phyloP scores from a whole-genome alignment of 805 yeast species.

The Saccharomycopsis babjevae region DNA sequence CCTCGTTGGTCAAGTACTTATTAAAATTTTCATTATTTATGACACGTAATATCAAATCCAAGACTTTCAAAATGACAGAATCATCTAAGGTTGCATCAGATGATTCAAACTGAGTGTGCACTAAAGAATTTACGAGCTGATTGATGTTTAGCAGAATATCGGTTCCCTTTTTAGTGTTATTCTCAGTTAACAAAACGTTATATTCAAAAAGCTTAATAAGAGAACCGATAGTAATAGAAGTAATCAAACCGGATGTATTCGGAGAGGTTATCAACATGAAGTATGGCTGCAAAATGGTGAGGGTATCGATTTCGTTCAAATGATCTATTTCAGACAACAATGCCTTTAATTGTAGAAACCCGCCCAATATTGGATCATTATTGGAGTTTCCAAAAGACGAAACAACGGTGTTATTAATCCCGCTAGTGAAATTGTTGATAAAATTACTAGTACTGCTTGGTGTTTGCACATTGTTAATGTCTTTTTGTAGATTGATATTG shows the following conservation, averaged over 20 bases:
- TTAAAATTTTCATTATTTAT: conserved; percentile 39
- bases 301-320: conserved; percentile 51
- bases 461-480: background rate
- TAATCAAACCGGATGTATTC: conserved; percentile 75
- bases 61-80: conserved; percentile 75
- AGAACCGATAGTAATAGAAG: conserved; percentile 70
- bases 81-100: conserved; percentile 90
- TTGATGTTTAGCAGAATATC: conserved; percentile 23
- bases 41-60: conserved; percentile 59
- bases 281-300: conserved; percentile 78
- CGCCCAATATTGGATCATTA: conserved; percentile 59
- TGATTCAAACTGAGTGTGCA: conserved; percentile 94
- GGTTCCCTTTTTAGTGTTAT: background rate
- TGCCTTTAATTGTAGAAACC: conserved; percentile 68
- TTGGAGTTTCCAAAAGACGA: conserved; percentile 21
- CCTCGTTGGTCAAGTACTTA: conserved; percentile 62
- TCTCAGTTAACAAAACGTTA: conserved; percentile 37
- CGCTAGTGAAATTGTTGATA: conserved; percentile 14
- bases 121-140: conserved; percentile 44
- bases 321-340: conserved; percentile 48
- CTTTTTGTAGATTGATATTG: background rate
- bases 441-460: background rate
- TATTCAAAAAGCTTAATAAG: conserved; percentile 64
- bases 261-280: conserved; percentile 74
- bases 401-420: conserved; percentile 23